A percentile compares a stretch with the other conserved stretches of the same genome.
These are phyloP conservation scores for Plectosphaerella sp. DNA, from an alignment of 2,329 filamentous ascomycete genomes.

Conservation along the genomic window DNA sequence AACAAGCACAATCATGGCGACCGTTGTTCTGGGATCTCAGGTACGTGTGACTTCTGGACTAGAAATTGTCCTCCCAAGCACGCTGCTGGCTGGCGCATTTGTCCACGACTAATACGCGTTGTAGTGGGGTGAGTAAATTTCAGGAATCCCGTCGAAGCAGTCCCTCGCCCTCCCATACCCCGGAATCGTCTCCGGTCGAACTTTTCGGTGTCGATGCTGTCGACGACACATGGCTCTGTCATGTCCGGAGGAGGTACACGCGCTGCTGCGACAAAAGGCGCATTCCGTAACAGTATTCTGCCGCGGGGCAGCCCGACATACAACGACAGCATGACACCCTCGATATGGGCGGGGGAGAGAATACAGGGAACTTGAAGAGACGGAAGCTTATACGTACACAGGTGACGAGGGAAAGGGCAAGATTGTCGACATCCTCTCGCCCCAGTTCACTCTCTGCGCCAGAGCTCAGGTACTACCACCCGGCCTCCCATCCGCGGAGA, in stretches of 20 bases:
- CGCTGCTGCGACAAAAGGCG: too few species aligned
- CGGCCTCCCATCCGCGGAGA: neutral
- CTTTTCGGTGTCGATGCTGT: neutral
- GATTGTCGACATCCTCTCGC: constrained; percentile 1
- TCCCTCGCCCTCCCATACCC: neutral
- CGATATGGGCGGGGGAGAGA: neutral
- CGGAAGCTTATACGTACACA: neutral
- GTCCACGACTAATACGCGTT: neutral
- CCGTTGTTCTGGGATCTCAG: neutral
- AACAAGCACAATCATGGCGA: neutral
- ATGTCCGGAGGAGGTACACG: neutral
- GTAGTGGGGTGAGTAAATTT: constrained; percentile 1
- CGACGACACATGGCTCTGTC: too few species aligned
- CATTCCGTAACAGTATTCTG: neutral
- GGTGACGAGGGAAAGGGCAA: constrained; percentile 2
- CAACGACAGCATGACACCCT: neutral
- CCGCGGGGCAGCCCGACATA: neutral
- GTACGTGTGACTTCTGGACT: neutral
- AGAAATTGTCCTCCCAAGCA: too few species aligned
- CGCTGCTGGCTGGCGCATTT: too few species aligned
- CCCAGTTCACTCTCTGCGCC: neutral
- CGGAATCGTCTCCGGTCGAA: neutral
- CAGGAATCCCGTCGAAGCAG: neutral
- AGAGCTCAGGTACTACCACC: neutral
- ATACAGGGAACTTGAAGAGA: neutral